These are phyloP conservation scores for Stephania yunnanensis DNA, from an alignment of 164 flowering plant genomes.

Conservation along the genomic window DNA sequence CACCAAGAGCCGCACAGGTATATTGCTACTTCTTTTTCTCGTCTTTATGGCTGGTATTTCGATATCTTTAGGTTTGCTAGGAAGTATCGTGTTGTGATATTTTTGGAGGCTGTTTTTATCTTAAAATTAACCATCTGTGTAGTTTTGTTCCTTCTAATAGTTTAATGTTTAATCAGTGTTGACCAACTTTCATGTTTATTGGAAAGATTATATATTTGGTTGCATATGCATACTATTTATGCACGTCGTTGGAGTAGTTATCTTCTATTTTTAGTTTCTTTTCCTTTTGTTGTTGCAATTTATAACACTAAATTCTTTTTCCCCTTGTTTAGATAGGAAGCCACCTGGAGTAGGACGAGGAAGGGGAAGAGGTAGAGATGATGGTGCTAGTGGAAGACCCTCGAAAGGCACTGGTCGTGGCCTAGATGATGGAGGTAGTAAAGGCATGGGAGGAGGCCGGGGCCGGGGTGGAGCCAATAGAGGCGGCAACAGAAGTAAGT, in stretches of 20 bases:
- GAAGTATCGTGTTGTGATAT: too few species aligned
- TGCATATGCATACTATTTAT: neutral
- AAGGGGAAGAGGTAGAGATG: conserved; percentile 74
- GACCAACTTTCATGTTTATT: too few species aligned
- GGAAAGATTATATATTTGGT: neutral
- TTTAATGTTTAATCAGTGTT: too few species aligned
- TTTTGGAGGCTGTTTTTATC: too few species aligned
- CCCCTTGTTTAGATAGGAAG: conserved; percentile 47
- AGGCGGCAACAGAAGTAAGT: conserved; percentile 34
- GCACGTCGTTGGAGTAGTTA: neutral
- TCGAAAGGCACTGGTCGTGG: conserved; percentile 50
- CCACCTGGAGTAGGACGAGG: conserved; percentile 82
- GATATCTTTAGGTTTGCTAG: too few species aligned
- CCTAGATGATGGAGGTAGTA: conserved; percentile 40
- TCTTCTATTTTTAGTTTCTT: neutral
- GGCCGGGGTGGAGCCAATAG: conserved; percentile 42
- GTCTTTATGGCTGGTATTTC: too few species aligned
- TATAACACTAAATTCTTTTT: neutral
- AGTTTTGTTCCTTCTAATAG: too few species aligned
- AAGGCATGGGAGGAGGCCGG: conserved; percentile 39
- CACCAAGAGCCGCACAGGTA: conserved; percentile 52
- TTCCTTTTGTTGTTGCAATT: neutral
- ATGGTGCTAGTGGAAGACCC: conserved; percentile 39
- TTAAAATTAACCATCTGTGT: too few species aligned
- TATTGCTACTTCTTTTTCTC: neutral